Percentiles rank a stretch among this genome's conserved stretches.
Conservation (phyloP, 2,329 filamentous ascomycete genomes). For the Chrysoporthe austroafricana region DNA sequence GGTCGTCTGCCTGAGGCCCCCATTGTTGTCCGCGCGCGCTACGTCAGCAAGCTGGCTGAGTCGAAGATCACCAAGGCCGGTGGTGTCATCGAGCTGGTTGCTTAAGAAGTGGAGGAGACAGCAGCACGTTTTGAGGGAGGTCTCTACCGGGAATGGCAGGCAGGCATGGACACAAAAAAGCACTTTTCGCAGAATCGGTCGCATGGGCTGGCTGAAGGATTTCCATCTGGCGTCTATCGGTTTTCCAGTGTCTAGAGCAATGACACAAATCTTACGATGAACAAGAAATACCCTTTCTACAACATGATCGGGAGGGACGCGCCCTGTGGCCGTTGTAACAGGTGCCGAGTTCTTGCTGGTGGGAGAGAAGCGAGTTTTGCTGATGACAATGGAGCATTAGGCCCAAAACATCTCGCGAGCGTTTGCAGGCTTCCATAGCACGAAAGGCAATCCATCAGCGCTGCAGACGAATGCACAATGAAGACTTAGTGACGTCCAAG, state of each 20-base stretch:
- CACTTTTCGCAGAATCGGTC: slow-evolving; percentile 26
- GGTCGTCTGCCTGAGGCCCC: slow-evolving; percentile 92
- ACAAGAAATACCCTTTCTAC: slow-evolving; percentile 27
- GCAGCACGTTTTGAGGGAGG: not conserved
- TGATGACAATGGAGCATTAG: not conserved
- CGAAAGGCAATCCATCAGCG: not conserved
- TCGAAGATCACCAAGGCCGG: slow-evolving; percentile 98
- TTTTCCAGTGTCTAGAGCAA: slow-evolving; percentile 30
- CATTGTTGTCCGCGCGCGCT: slow-evolving; percentile 91
- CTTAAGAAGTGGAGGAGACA: slow-evolving; percentile 56
- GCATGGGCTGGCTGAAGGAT: slow-evolving; percentile 30
- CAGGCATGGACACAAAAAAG: slow-evolving; percentile 26
- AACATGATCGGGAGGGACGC: slow-evolving; percentile 1
- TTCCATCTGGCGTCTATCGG: slow-evolving; percentile 29
- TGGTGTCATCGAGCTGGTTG: slow-evolving; percentile 93
- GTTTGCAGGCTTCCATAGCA: not conserved
- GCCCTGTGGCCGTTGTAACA: slow-evolving; percentile 4
- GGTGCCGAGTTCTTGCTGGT: not conserved
- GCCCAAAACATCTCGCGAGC: not conserved
- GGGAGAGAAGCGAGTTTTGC: not conserved
- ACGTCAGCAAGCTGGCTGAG: slow-evolving; percentile 95
- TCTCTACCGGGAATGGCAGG: slow-evolving; percentile 16
- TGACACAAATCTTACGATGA: slow-evolving; percentile 30
- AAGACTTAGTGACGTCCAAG: not conserved
- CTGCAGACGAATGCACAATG: not conserved